Base-by-base conservation (phyloP, 768 basidiomycete genomes). In the Boletus fagicola region DNA sequence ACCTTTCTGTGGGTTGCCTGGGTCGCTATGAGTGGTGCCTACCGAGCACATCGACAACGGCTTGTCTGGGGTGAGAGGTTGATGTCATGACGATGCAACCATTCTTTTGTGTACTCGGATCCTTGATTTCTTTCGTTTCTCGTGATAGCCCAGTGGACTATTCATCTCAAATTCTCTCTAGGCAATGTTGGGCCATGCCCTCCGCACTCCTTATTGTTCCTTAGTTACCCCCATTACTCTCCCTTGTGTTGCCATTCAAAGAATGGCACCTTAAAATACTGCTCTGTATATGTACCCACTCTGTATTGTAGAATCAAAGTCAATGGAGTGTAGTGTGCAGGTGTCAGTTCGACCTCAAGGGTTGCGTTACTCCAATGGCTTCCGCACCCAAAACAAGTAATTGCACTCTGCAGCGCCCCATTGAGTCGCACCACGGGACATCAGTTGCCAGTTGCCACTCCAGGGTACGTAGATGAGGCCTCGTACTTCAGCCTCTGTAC, bases 321-420 rank as follows among this genome's bases (percentile, higher is more conserved):
- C n/a, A 20, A 24, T 9, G 13, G 5, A 22, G n/a, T 26, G 31
- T 15, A 16, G 22, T 11, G 31, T 55, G 15, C 31, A 42, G 6
- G 2, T 33, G 9, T 56, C 24, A 16, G 13, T 24, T 54, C 10
- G 51, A 45, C 26, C 5, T 22, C 15, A 20, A 20, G 2, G 51
- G 15, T 46, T 45, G 22, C 8, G 3, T 55, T 47, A 68, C 5
- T 68, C 59, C 15, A 3, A 49, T 15, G 92, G 89, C 61, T 85
- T 89, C 26, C 91, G 78, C n/a, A 86, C 87, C 91, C 92, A 94
- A 72, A 94, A 92, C 61, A 94, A 60, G 71, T 94, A 94, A 65
- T 90, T 94, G 67, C 85, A 89, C 35, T 74, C 73, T 50, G 84
- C 78, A 24, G 80, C 82, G 7, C 75, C 74, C 62, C 77, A 76